A percentile compares a stretch with the other conserved stretches of the same genome.
phyloP scores from a whole-genome alignment of 176 grass and related monocot genomes.

The Chloris gayana region DNA sequence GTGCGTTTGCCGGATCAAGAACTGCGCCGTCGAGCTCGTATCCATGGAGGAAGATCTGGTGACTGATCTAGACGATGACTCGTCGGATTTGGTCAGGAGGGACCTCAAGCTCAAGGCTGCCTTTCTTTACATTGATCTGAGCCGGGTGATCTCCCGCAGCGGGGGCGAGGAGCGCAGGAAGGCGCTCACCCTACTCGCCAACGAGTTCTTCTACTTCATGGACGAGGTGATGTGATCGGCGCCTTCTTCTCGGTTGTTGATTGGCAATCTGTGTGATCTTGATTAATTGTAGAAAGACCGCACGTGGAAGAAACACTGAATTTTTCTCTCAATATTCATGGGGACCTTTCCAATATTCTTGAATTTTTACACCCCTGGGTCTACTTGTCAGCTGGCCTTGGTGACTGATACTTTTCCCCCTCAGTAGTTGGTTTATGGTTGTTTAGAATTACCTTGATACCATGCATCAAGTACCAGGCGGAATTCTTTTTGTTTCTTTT shows the following conservation, averaged over 20 bases:
- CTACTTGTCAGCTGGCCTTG: neutral
- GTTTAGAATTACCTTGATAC: neutral
- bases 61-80: constrained; percentile 51
- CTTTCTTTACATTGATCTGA: constrained; percentile 86
- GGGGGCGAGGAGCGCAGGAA: constrained; percentile 52
- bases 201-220: constrained; percentile 69
- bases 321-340: neutral
- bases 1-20: constrained; percentile 72
- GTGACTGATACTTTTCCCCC: neutral
- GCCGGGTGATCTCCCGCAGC: constrained; percentile 52
- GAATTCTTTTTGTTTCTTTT: neutral
- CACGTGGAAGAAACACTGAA: neutral
- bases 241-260: constrained; percentile 7
- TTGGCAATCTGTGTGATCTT: neutral
- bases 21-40: constrained; percentile 54
- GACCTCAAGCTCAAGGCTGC: constrained; percentile 69
- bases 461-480: neutral
- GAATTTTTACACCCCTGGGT: neutral
- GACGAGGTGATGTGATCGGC: constrained; percentile 59
- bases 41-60: constrained; percentile 65
- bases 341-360: neutral
- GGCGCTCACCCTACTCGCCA: constrained; percentile 61
- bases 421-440: constrained; percentile 1
- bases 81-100: constrained; percentile 60
- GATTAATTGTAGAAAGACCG: neutral